A percentile compares a stretch with the other conserved stretches of the same genome.
These are phyloP conservation scores for Mariannaea elegans DNA, from an alignment of 2,329 filamentous ascomycete genomes.

Conservation along the genomic window DNA sequence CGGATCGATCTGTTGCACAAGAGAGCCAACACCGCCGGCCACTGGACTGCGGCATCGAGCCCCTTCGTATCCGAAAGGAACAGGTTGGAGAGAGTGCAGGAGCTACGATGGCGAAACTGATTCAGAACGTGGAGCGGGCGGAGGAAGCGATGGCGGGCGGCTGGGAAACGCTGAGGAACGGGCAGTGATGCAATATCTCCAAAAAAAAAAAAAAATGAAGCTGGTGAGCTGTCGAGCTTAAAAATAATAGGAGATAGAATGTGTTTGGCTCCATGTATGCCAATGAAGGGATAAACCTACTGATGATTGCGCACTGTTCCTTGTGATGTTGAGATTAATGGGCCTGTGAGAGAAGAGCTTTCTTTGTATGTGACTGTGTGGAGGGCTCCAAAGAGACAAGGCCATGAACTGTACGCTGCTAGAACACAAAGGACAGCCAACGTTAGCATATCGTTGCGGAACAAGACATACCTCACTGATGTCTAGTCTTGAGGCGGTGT, in stretches of 20 bases:
- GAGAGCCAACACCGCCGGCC: slow-evolving; percentile 2
- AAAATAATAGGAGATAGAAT: too few relatives aligned
- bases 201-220: too few relatives aligned
- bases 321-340: too few relatives aligned
- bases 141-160: neutral
- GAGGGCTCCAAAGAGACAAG: neutral
- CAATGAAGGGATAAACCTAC: too few relatives aligned
- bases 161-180: neutral
- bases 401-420: too few relatives aligned
- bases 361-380: too few relatives aligned
- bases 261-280: too few relatives aligned
- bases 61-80: slow-evolving; percentile 1
- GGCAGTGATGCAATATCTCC: neutral
- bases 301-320: too few relatives aligned
- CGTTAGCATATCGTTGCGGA: slow-evolving; percentile 25
- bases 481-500: slow-evolving; percentile 36
- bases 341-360: too few relatives aligned
- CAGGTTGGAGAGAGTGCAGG: neutral
- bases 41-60: neutral
- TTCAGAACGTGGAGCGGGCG: neutral
- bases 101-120: neutral
- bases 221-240: too few relatives aligned
- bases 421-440: slow-evolving; percentile 3
- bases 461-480: slow-evolving; percentile 34
- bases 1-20: neutral